phyloP scores from a whole-genome alignment of 2,329 filamentous ascomycete species.

The Epichloe amarillans region DNA sequence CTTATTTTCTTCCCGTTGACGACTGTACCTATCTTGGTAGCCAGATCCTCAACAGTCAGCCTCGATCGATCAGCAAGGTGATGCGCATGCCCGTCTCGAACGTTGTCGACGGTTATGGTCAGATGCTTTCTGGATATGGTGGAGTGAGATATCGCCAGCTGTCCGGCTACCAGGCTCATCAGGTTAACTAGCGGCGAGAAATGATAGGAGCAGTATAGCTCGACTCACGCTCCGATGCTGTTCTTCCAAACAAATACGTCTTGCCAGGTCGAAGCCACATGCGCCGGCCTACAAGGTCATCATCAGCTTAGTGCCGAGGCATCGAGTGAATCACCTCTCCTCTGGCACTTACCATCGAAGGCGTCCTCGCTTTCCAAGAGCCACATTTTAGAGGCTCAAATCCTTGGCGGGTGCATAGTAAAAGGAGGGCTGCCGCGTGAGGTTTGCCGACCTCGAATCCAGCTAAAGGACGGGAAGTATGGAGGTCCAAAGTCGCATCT shows the following conservation, averaged over 20 bases:
- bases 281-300: conserved; percentile 26
- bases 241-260: conserved; percentile 74
- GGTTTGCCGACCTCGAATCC: not conserved
- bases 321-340: not conserved
- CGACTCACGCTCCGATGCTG: conserved; percentile 46
- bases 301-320: not conserved
- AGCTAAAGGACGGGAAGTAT: not conserved
- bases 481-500: not conserved
- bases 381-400: conserved; percentile 38
- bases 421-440: not conserved
- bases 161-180: conserved; percentile 36
- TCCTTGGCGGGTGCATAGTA: not conserved
- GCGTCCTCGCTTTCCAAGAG: conserved; percentile 46
- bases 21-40: conserved; percentile 73
- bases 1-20: conserved; percentile 62
- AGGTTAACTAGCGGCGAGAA: not conserved
- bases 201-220: too few species aligned
- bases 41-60: conserved; percentile 62
- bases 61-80: conserved; percentile 52
- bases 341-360: conserved; percentile 27
- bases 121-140: conserved; percentile 84
- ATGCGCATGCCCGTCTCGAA: conserved; percentile 52
- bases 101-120: conserved; percentile 55
- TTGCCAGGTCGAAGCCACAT: conserved; percentile 81
- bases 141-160: conserved; percentile 60